A percentile compares a stretch with the other conserved stretches of the same genome.
Evolutionary conservation across 257 asterid species (phyloP).

Genomic region (Handroanthus guayacan): DNA sequence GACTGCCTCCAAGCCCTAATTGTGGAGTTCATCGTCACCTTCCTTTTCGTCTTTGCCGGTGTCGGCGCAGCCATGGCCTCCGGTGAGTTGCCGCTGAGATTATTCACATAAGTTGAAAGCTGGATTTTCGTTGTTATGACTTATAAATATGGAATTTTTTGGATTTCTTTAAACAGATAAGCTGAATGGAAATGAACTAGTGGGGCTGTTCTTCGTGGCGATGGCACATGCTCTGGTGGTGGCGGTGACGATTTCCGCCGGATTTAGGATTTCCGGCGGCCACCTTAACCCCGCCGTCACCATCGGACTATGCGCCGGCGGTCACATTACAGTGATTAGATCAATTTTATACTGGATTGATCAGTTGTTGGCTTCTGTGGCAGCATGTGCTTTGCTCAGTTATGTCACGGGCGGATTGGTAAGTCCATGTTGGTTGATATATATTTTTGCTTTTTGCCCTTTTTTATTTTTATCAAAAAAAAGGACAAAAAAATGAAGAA

Average conservation of each 20-base stretch:
- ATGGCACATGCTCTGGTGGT: conserved; percentile 90
- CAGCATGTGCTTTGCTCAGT: conserved; percentile 87
- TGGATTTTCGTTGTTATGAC: not conserved
- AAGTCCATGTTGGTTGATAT: conserved; percentile 1
- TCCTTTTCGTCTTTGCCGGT: conserved; percentile 82
- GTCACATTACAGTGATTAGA: conserved; percentile 78
- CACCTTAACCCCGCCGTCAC: conserved; percentile 97
- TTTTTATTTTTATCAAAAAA: not conserved
- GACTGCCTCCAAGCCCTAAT: conserved; percentile 86
- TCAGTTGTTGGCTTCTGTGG: conserved; percentile 84
- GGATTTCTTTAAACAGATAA: conserved; percentile 48
- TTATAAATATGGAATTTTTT: not conserved
- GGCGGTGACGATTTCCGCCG: conserved; percentile 88
- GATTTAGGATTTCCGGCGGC: conserved; percentile 88
- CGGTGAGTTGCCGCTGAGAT: conserved; percentile 44
- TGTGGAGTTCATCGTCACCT: conserved; percentile 83
- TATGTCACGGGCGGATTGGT: conserved; percentile 87
- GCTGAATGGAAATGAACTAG: conserved; percentile 65
- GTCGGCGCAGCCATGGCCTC: conserved; percentile 95
- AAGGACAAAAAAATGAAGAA: not conserved
- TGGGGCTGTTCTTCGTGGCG: conserved; percentile 89
- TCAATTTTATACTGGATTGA: conserved; percentile 86
- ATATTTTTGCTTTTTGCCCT: not conserved
- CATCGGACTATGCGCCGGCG: conserved; percentile 80
- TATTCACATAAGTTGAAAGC: not conserved